These are phyloP conservation scores for Hanseniaspora gamundiae DNA, from an alignment of 1,139 yeast species.

Conservation along the genomic window DNA sequence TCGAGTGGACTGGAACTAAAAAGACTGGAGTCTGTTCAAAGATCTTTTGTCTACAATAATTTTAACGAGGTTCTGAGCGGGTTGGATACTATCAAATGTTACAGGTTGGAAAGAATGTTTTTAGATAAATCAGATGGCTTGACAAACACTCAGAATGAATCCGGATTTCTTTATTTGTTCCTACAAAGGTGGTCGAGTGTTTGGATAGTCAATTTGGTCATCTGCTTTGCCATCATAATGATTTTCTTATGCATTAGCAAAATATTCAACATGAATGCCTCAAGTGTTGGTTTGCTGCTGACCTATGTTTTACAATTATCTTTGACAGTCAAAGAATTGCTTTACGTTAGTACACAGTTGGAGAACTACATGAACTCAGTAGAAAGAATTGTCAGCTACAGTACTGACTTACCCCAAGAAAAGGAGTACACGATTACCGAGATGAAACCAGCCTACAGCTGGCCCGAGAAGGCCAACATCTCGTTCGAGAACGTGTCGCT, in stretches of 20 bases:
- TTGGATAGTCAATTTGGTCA: constrained; percentile 45
- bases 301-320: constrained; percentile 49
- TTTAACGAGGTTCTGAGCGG: constrained; percentile 70
- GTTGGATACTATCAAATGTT: constrained; percentile 56
- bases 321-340: constrained; percentile 36
- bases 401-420: constrained; percentile 54
- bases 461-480: constrained; percentile 52
- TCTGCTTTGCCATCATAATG: constrained; percentile 32
- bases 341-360: constrained; percentile 50
- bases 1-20: constrained; percentile 63
- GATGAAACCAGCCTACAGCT: constrained; percentile 36
- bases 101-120: constrained; percentile 40
- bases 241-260: constrained; percentile 54
- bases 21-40: neutral
- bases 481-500: constrained; percentile 43
- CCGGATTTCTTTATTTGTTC: constrained; percentile 52
- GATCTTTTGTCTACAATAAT: constrained; percentile 69
- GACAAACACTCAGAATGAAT: constrained; percentile 58
- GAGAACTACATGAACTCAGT: constrained; percentile 80
- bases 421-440: constrained; percentile 43
- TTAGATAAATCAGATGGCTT: constrained; percentile 35
- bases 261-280: constrained; percentile 49
- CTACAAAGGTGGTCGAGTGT: constrained; percentile 73
- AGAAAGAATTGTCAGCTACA: constrained; percentile 69
- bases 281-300: constrained; percentile 64